phyloP scores from a whole-genome alignment of 805 yeast genomes.

The Zygosaccharomyces bisporus region DNA sequence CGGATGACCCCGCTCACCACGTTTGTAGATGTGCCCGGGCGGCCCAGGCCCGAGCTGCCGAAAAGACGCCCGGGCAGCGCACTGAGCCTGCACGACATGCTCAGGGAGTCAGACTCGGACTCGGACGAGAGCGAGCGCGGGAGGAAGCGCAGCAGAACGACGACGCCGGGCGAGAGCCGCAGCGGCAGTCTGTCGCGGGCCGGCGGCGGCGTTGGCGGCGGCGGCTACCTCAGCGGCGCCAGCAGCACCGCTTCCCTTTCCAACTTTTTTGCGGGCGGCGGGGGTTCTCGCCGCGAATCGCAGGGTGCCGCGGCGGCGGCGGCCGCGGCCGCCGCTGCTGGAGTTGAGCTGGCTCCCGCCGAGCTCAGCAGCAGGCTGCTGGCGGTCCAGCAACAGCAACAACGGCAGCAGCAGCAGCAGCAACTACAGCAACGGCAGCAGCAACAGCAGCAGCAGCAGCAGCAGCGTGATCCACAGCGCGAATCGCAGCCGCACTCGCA shows the following conservation, averaged over 20 bases:
- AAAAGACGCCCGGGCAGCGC: slow-evolving; percentile 23
- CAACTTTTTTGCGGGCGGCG: neutral
- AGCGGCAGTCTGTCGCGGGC: slow-evolving; percentile 3
- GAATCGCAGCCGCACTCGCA: slow-evolving; percentile 13
- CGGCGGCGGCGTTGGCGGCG: neutral
- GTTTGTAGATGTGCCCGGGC: slow-evolving; percentile 3
- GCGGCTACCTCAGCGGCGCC: slow-evolving; percentile 11
- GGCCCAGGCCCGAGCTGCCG: slow-evolving; percentile 2
- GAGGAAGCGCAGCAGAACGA: slow-evolving; percentile 9
- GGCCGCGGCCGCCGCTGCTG: neutral
- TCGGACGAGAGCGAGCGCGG: slow-evolving; percentile 16
- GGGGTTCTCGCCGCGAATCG: slow-evolving; percentile 1
- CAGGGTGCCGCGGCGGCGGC: neutral
- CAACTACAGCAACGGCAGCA: slow-evolving; percentile 1
- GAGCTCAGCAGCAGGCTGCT: slow-evolving; percentile 22
- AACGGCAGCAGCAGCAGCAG: slow-evolving; percentile 10
- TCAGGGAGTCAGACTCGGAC: slow-evolving; percentile 15
- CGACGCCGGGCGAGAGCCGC: slow-evolving; percentile 15
- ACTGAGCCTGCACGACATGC: slow-evolving; percentile 19
- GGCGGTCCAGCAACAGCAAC: slow-evolving; percentile 24
- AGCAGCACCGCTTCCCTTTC: neutral
- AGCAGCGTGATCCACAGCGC: slow-evolving; percentile 7
- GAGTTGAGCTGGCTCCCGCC: slow-evolving; percentile 10
- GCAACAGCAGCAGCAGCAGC: slow-evolving; percentile 11
- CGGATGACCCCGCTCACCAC: slow-evolving; percentile 56